Percentiles rank a stretch among this genome's conserved stretches.
Evolutionary conservation across 192 early-diverging fungal genomes (phyloP).

Genomic region (Oehlia diaphana): DNA sequence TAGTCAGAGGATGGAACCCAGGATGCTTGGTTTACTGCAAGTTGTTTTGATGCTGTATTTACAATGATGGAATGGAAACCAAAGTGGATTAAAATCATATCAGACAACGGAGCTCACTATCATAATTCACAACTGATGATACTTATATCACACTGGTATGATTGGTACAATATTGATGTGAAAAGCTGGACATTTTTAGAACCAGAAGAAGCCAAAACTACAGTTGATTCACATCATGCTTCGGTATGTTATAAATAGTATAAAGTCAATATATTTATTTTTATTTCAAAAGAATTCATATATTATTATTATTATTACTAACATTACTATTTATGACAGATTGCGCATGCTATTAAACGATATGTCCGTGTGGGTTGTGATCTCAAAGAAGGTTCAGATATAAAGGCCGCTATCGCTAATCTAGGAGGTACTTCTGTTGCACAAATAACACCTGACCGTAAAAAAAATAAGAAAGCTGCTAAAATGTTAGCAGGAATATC

Average conservation of each 20-base stretch:
- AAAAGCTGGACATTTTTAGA: too few relatives aligned
- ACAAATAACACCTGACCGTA: not conserved
- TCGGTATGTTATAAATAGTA: not conserved
- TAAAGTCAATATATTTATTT: not conserved
- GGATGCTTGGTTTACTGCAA: constrained; percentile 1
- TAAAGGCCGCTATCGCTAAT: too few relatives aligned
- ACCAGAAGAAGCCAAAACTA: not conserved
- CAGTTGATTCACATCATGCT: not conserved
- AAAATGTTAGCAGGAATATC: too few relatives aligned
- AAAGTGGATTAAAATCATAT: constrained; percentile 13
- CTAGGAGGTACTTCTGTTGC: not conserved
- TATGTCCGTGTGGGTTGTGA: not conserved
- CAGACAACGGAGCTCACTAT: too few relatives aligned
- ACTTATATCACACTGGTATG: not conserved
- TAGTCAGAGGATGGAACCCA: not conserved
- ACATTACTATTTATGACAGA: not conserved
- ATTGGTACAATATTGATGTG: not conserved
- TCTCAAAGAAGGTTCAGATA: too few relatives aligned
- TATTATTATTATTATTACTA: not conserved
- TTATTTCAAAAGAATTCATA: not conserved
- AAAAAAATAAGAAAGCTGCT: too few relatives aligned
- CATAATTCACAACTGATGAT: not conserved
- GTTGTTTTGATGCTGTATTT: not conserved
- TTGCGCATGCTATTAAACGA: not conserved
- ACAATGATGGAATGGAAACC: too few relatives aligned